These are phyloP conservation scores for Magnusiomyces sp. DNA, from an alignment of 1,139 yeast species.

Conservation along the genomic window DNA sequence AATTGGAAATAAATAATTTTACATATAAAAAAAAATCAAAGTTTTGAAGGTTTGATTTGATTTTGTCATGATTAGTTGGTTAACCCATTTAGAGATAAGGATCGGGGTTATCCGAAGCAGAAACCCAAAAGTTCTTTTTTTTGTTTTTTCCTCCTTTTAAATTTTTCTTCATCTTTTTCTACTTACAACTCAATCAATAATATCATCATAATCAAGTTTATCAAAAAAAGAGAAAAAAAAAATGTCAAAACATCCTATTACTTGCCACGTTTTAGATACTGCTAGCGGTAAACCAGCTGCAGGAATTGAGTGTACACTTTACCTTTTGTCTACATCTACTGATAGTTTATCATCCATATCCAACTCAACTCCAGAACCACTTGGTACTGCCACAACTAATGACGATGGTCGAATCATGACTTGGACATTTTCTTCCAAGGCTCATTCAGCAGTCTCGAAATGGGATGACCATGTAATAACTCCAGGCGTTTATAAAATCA, in stretches of 20 bases:
- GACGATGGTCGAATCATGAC: conserved; percentile 63
- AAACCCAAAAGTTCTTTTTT: not conserved
- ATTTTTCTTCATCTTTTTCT: not conserved
- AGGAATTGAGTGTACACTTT: conserved; percentile 39
- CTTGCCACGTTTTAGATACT: conserved; percentile 84
- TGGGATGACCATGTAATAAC: conserved; percentile 28
- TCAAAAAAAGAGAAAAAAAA: too few relatives aligned
- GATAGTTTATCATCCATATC: not conserved
- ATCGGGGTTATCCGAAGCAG: conserved; percentile 1
- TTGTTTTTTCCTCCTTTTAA: not conserved
- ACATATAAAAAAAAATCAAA: not conserved
- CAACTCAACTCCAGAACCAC: conserved; percentile 29
- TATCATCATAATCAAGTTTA: too few relatives aligned
- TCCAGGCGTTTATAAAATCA: conserved; percentile 63
- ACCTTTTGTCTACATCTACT: conserved; percentile 11
- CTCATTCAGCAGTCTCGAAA: conserved; percentile 31
- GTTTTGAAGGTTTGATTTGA: not conserved
- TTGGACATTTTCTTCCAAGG: conserved; percentile 43
- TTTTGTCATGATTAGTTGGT: not conserved
- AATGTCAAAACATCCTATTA: conserved; percentile 43
- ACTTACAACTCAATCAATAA: not conserved
- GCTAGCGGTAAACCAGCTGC: conserved; percentile 74
- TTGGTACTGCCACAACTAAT: conserved; percentile 63
- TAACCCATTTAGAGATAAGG: not conserved
- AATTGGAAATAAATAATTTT: not conserved